Evolutionary conservation across 2,329 filamentous ascomycete species (phyloP).

Genomic region (Xylariaceae sp.): DNA sequence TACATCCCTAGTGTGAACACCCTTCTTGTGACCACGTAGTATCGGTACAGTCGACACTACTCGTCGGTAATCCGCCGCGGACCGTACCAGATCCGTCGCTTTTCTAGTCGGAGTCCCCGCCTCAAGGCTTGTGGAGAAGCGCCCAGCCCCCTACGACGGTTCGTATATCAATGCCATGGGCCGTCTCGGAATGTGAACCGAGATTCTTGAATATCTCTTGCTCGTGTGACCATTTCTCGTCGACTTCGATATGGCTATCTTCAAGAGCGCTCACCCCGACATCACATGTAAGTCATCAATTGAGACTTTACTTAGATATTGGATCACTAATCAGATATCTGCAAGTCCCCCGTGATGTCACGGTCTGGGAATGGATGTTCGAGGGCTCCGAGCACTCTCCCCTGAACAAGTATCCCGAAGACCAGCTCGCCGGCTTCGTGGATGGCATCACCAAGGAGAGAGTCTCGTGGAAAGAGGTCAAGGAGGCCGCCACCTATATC

Average conservation of each 20-base stretch:
- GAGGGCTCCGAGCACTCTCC: conserved; percentile 22
- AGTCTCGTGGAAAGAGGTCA: conserved; percentile 54
- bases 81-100: too few relatives aligned
- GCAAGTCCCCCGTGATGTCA: conserved; percentile 20
- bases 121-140: too few relatives aligned
- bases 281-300: conserved; percentile 19
- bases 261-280: conserved; percentile 23
- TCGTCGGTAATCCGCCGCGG: too few relatives aligned
- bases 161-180: too few relatives aligned
- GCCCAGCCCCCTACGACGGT: too few relatives aligned
- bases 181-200: too few relatives aligned
- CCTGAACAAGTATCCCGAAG: conserved; percentile 21
- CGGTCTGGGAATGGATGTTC: conserved; percentile 27
- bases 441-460: conserved; percentile 56
- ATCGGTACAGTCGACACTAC: too few relatives aligned
- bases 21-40: too few relatives aligned
- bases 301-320: not conserved
- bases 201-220: too few relatives aligned
- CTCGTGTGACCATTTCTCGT: not conserved
- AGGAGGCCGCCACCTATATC: conserved; percentile 50
- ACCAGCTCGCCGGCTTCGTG: conserved; percentile 23
- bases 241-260: conserved; percentile 18
- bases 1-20: too few relatives aligned
- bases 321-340: not conserved
- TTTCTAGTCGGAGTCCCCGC: too few relatives aligned